Conservation (phyloP, 257 asterid genomes). For the Haberlea rhodopensis region DNA sequence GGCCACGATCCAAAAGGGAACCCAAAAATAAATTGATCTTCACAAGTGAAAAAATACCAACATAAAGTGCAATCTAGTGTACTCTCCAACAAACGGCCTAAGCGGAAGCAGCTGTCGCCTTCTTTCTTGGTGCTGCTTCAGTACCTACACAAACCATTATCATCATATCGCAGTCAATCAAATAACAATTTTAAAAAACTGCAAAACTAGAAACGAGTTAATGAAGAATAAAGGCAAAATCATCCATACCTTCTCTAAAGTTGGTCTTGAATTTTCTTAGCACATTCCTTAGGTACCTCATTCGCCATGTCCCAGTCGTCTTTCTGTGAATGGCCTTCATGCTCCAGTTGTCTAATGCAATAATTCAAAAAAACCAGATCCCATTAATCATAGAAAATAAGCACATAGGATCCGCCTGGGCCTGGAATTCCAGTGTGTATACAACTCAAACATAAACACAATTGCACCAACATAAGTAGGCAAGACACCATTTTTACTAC, state of each 20-base stretch:
- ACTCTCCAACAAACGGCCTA: slow-evolving; percentile 24
- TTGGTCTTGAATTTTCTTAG: slow-evolving; percentile 36
- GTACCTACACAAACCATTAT: slow-evolving; percentile 28
- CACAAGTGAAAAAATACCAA: slow-evolving; percentile 10
- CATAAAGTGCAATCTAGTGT: slow-evolving; percentile 21
- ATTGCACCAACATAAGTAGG: no score
- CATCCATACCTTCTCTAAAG: slow-evolving; percentile 32
- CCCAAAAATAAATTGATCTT: no score
- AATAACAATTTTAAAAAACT: no score
- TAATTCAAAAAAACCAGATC: no score
- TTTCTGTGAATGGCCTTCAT: slow-evolving; percentile 34
- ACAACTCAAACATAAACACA: no score
- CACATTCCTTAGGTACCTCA: slow-evolving; percentile 36
- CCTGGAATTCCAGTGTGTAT: no score
- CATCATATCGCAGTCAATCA: no score
- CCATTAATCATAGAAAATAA: no score
- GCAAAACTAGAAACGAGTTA: no score
- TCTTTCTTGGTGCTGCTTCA: slow-evolving; percentile 51
- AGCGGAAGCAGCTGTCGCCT: slow-evolving; percentile 38
- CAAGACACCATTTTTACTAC: not conserved
- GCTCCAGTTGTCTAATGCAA: slow-evolving; percentile 31
- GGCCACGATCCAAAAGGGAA: no score
- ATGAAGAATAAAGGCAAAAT: not conserved
- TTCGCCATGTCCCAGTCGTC: slow-evolving; percentile 37
- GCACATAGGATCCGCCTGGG: no score